These are phyloP conservation scores for Hymenoscyphus albidus DNA, from an alignment of 2,329 filamentous ascomycete genomes.

Conservation along the genomic window DNA sequence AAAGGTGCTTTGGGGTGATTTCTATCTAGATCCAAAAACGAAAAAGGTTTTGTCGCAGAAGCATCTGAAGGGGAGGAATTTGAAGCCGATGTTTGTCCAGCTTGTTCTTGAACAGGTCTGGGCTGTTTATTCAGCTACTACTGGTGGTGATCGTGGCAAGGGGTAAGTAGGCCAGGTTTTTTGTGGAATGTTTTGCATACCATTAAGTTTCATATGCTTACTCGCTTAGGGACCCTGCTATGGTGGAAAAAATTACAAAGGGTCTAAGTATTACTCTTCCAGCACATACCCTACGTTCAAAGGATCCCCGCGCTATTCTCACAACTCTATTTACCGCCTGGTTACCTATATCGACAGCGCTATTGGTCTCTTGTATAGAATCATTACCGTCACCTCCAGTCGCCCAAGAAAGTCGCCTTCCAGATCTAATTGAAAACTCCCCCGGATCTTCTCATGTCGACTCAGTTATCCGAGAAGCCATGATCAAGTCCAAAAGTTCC, in stretches of 20 bases:
- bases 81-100: slow-evolving; percentile 98
- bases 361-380: slow-evolving; percentile 91
- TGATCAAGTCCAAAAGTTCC: slow-evolving; percentile 72
- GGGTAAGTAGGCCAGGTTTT: slow-evolving; percentile 56
- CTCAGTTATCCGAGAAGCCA: slow-evolving; percentile 67
- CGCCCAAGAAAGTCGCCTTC: slow-evolving; percentile 77
- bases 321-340: slow-evolving; percentile 84
- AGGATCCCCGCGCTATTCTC: slow-evolving; percentile 78
- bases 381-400: slow-evolving; percentile 78
- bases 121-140: slow-evolving; percentile 91
- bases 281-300: slow-evolving; percentile 76
- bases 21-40: slow-evolving; percentile 93
- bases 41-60: slow-evolving; percentile 88
- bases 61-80: slow-evolving; percentile 82
- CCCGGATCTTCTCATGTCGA: slow-evolving; percentile 73
- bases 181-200: slow-evolving; percentile 28
- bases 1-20: slow-evolving; percentile 95
- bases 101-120: slow-evolving; percentile 93
- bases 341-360: slow-evolving; percentile 87
- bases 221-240: slow-evolving; percentile 60
- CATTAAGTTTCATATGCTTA: slow-evolving; percentile 25
- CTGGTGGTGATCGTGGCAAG: slow-evolving; percentile 74
- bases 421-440: slow-evolving; percentile 72
- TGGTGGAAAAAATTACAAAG: slow-evolving; percentile 93
- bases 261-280: slow-evolving; percentile 81